Evolutionary conservation across 2,329 filamentous ascomycete species (phyloP), one percentile per base, ranked within the genome.

Genomic region (Neonectria neomacrospora): DNA sequence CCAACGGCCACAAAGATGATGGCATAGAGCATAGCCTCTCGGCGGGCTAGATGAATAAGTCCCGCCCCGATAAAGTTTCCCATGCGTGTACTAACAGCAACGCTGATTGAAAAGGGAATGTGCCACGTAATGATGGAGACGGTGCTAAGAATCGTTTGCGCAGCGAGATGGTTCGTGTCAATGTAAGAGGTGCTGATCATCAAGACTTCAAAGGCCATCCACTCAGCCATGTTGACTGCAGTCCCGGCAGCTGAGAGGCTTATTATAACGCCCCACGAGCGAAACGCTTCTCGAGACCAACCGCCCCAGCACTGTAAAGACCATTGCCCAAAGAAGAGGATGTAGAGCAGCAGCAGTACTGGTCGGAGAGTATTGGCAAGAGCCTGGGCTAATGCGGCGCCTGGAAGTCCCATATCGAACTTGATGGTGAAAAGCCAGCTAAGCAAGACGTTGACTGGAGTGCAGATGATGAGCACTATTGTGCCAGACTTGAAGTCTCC

Each of bases 401-500:
- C 85, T 1, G 79, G 78, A 5, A 87, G 80, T 0, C 83, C 81
- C 79, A 84, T 80, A 0, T 64, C 74, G 11, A 80, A 51, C 18
- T 71, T 73, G 62, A 81, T 79, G 1, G 79, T 82, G 16, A 86
- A 81, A 2, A 83, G 56, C 77, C 83, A 86, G 70, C 82, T 84
- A 18, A 85, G 74, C 1, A 80, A 58, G 16, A 81, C 80, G 63
- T 86, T 86, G 14, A 83, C 63, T 0, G 83, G 83, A 0, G 82
- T 80, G 47, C 81, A 81, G 28, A 85, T 67, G 3, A 85, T 51
- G 12, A 86, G 76, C n/a, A 85, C 79, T 12, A 79, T 75, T 66
- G 85, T 78, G 14, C 80, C 82, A 1, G 81, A 82, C 34, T 80
- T 80, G 74, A 86, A 86, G 32, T 84, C 77, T 1, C 85, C 84